Base-by-base conservation (phyloP, 257 asterid genomes). In the Apocynum venetum region DNA sequence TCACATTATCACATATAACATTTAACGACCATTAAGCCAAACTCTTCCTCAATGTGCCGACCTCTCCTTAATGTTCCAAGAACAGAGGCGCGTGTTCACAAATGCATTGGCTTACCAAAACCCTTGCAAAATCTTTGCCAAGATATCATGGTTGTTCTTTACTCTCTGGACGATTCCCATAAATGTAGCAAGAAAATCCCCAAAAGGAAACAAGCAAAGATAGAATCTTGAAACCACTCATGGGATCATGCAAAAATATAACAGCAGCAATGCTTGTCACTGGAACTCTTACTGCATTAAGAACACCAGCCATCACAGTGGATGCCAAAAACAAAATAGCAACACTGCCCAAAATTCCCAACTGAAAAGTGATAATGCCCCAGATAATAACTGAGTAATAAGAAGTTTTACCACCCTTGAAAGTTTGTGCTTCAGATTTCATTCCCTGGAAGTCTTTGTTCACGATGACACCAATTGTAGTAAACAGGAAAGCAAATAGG, bases 211-310 rank as follows among this genome's bases (percentile, higher is more conserved):
- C 83, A 9, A 87, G 35, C 83, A 94, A 36, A 46, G 97, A 91
- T 35, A 92, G 59, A 65, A 92, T 94, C 96, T 94, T 92, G 90
- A 94, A 91, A 64, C 98, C 97, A 35, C 97, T 94, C 98, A 92
- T 92, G 3, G 97, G 97, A 53, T 92, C 98, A 3, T 86, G 75
- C 84, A 91, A 66, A 65, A 92, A 66, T 55, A 85, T 71, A 36
- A 94, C 96, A 1, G 97, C 98, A 2, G 97, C 97, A 72, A 94
- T 81, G 79, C 93, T 88, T 15, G 97, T 94, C 19, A 94, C 63
- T 0, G 98, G 97, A 25, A 94, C 97, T 83, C 98, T 85, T 72
- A 92, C 84, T 0, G 98, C 84, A 71, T 94, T 94, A n/a, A 94
- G 96, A 10, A 94, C 93, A 3, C 98, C 97, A 1, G 98, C 97